A percentile compares a stretch with the other conserved stretches of the same genome.
Conservation (phyloP, 192 early-diverging fungal species). For the Jimgerdemannia lactiflua region DNA sequence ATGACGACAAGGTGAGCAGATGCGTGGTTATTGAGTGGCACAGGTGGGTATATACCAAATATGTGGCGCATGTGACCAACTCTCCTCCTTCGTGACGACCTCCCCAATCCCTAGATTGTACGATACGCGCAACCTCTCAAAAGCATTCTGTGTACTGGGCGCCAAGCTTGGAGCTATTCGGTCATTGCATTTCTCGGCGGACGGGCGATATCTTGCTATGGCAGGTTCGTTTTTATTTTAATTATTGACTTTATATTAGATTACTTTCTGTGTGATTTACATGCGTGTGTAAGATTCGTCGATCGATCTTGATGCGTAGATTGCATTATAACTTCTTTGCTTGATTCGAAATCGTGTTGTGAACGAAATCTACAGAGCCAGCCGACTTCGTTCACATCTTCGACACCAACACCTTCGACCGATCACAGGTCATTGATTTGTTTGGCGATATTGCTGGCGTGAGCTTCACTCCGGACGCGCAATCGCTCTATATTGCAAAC, state of each 20-base stretch:
- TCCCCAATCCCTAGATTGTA: conserved; percentile 52
- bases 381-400: conserved; percentile 68
- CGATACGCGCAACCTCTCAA: conserved; percentile 56
- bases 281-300: too few species aligned
- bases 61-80: too few species aligned
- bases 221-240: conserved; percentile 34
- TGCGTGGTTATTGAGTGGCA: neutral
- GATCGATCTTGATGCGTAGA: too few species aligned
- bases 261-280: too few species aligned
- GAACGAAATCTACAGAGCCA: conserved; percentile 32
- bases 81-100: too few species aligned
- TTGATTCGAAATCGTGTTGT: too few species aligned
- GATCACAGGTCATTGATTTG: conserved; percentile 62
- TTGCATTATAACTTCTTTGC: too few species aligned
- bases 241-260: too few species aligned
- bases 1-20: conserved; percentile 30
- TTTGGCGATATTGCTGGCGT: conserved; percentile 72
- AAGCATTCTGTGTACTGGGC: conserved; percentile 46
- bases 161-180: conserved; percentile 54
- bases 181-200: conserved; percentile 54
- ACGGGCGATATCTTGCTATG: conserved; percentile 49
- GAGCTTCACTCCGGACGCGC: conserved; percentile 50
- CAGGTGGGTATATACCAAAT: conserved; percentile 17
- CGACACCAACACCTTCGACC: conserved; percentile 34
- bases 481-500: conserved; percentile 56